Conservation (phyloP, 345 rosid genomes). For the Rhodomyrtus tomentosa region DNA sequence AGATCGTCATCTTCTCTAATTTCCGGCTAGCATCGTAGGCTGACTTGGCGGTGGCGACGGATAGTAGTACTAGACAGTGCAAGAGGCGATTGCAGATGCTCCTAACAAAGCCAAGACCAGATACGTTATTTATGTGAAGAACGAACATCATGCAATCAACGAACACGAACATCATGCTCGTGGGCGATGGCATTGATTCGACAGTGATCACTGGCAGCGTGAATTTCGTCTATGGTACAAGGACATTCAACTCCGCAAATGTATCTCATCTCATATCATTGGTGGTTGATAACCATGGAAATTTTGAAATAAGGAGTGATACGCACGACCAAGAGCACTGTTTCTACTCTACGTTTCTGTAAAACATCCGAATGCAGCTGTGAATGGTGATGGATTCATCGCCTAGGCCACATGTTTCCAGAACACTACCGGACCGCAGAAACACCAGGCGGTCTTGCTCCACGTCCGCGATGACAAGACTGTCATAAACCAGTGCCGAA, state of each 20-base stretch:
- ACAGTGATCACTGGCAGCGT: conserved; percentile 56
- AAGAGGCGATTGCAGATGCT: conserved; percentile 54
- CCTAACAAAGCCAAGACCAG: conserved; percentile 43
- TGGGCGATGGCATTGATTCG: conserved; percentile 59
- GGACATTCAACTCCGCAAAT: conserved; percentile 73
- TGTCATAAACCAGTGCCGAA: conserved; percentile 60
- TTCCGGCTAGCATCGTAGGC: conserved; percentile 25
- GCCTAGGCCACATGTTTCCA: conserved; percentile 77
- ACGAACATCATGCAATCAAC: no score
- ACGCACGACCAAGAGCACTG: background rate
- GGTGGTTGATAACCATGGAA: background rate
- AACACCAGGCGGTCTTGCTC: conserved; percentile 86
- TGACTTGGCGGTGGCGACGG: conserved; percentile 58
- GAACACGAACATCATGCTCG: conserved; percentile 63
- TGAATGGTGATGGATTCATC: conserved; percentile 75
- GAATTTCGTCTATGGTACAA: conserved; percentile 43
- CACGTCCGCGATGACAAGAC: conserved; percentile 74
- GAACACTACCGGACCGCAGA: conserved; percentile 65
- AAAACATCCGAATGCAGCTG: conserved; percentile 22
- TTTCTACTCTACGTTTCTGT: background rate
- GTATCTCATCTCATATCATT: background rate
- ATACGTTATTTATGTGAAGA: conserved; percentile 60
- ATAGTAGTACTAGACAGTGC: conserved; percentile 64
- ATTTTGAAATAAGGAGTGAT: background rate
- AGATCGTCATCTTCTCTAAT: conserved; percentile 36